Conservation (phyloP, 139 green algal species). For the Mychonastes homosphaera region DNA sequence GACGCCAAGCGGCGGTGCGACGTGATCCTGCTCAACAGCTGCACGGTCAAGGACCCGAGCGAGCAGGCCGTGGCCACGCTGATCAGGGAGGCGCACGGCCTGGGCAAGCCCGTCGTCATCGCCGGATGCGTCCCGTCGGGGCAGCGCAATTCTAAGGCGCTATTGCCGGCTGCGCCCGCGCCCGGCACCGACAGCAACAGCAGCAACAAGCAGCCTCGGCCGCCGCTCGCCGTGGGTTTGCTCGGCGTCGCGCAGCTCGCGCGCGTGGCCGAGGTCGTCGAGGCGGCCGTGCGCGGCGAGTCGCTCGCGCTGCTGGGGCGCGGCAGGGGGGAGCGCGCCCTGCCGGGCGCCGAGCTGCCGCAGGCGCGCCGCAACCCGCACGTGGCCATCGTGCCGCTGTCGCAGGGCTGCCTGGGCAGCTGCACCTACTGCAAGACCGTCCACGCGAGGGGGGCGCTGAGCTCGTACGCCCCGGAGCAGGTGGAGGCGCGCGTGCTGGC, state of each 20-base stretch:
- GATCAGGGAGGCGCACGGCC: conserved; percentile 27
- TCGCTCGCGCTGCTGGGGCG: conserved; percentile 67
- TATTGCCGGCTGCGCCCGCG: conserved; percentile 60
- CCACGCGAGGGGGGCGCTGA: conserved; percentile 76
- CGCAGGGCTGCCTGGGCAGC: conserved; percentile 72
- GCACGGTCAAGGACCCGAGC: conserved; percentile 82
- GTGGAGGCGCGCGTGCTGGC: conserved; percentile 44
- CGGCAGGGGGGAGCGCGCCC: conserved; percentile 69
- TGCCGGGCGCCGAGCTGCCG: conserved; percentile 34
- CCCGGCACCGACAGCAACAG: neutral
- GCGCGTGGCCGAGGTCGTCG: conserved; percentile 83
- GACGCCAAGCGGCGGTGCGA: neutral
- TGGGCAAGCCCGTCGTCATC: conserved; percentile 65
- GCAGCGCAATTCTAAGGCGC: conserved; percentile 51
- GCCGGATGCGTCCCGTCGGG: conserved; percentile 83
- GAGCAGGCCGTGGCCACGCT: conserved; percentile 64
- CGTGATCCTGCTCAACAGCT: conserved; percentile 75
- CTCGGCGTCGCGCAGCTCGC: conserved; percentile 68
- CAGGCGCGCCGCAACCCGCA: conserved; percentile 72
- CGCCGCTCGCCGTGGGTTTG: neutral
- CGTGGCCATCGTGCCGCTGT: conserved; percentile 88
- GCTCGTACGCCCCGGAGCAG: conserved; percentile 49
- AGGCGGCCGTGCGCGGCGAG: conserved; percentile 82
- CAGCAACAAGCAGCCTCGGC: neutral
- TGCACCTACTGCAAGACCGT: conserved; percentile 99